Evolutionary conservation across 2,329 filamentous ascomycete species (phyloP), one percentile per base, ranked within the genome.

Genomic region (Cladosporium sp.): DNA sequence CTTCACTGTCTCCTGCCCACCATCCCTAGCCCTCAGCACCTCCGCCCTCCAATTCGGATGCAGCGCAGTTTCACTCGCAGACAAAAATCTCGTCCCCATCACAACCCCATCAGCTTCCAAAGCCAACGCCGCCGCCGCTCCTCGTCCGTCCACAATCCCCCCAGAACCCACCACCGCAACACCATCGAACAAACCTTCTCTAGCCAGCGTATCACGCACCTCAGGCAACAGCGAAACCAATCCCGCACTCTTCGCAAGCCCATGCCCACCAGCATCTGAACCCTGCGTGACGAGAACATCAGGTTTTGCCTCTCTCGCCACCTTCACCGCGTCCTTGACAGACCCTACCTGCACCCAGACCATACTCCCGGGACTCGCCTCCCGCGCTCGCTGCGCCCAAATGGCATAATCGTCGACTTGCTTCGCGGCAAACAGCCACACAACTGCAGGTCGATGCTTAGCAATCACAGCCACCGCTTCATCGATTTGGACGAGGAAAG

Each of bases 351-450:
- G 88, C 1, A 89, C 80, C 74, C 88, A 87, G 5, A 88, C 81
- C 67, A 81, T 80, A 21, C 69, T 85, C 34, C 64, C 72, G 32
- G 79, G 52, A 72, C 76, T 77, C n/a, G 69, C 76, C 4, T 68
- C 57, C 26, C 79, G 73, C 7, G 72, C 73, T 24, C 73, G 71
- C 38, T 64, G 67, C n/a, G 74, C 73, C 77, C 74, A 80, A 54
- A 60, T 73, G 21, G 65, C 65, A 65, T 78, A 73, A 47, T 74
- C 75, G 18, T 79, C 78, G 30, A 78, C 73, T 24, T 80, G 74
- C 7, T 80, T 77, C 1, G 88, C 87, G 3, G 88, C 88, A 72
- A 90, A 91, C 52, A 91, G 82, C 89, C 89, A 91, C 6, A 88
- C 80, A 0, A 87, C 88, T 1, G 83, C 84, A 1, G 88, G 87